phyloP scores from a whole-genome alignment of 768 basidiomycete species.

The Mycena alexandri region DNA sequence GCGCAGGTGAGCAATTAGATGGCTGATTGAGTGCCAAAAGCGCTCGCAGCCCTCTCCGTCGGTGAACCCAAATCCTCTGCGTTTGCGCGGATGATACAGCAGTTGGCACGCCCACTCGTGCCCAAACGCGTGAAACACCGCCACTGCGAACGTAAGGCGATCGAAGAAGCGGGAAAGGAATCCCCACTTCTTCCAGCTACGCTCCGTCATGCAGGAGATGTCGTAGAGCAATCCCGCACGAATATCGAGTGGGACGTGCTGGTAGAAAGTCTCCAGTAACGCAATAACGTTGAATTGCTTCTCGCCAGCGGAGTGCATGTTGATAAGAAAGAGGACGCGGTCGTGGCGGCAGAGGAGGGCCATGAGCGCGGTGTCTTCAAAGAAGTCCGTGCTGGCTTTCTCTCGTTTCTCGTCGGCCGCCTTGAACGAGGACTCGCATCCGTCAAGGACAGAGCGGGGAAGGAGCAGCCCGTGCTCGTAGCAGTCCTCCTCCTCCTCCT shows the following conservation, averaged over 20 bases:
- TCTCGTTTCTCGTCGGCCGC: conserved; percentile 17
- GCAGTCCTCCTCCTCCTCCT: conserved; percentile 6
- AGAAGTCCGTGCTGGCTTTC: conserved; percentile 32
- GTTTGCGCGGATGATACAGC: too few species aligned
- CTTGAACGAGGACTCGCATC: too few species aligned
- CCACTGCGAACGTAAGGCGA: conserved; percentile 47
- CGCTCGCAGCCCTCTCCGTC: conserved; percentile 53
- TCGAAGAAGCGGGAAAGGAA: conserved; percentile 14
- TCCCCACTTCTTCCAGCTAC: conserved; percentile 21
- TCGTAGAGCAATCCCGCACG: conserved; percentile 42
- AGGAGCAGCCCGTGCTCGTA: conserved; percentile 3
- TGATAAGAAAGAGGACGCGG: conserved; percentile 46
- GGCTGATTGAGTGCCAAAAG: too few species aligned
- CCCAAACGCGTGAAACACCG: conserved; percentile 55
- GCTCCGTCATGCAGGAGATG: conserved; percentile 46
- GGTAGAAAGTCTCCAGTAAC: conserved; percentile 46
- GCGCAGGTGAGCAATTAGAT: too few species aligned
- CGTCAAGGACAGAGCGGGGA: conserved; percentile 5
- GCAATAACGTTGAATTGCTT: conserved; percentile 47
- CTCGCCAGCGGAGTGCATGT: conserved; percentile 49
- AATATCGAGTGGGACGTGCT: conserved; percentile 38
- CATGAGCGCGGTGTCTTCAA: conserved; percentile 47
- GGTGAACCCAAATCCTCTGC: conserved; percentile 44
- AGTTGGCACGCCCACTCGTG: conserved; percentile 55
- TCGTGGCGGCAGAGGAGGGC: conserved; percentile 50